Evolutionary conservation across 169 alveolate genomes (phyloP).

Genomic region (Plasmodium yoelii): DNA sequence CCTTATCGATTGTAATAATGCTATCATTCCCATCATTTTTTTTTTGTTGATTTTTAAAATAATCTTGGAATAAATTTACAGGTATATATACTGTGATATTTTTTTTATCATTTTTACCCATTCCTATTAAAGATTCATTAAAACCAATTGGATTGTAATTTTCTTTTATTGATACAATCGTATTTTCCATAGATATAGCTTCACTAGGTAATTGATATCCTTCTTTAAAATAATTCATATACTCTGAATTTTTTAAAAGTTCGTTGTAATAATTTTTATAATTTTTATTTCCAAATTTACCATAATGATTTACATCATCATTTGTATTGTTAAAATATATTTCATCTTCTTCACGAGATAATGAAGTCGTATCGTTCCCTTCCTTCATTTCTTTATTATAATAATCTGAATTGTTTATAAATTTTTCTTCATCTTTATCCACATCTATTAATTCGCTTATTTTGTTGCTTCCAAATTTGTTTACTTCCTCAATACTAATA

Average conservation of each 20-base stretch:
- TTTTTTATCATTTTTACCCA: conserved; percentile 57
- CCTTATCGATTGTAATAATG: background rate
- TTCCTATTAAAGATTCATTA: conserved; percentile 67
- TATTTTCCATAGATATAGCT: conserved; percentile 39
- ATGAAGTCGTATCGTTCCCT: background rate
- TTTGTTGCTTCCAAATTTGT: conserved; percentile 10
- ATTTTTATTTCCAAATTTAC: background rate
- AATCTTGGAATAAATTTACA: conserved; percentile 31
- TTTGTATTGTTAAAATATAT: conserved; percentile 36
- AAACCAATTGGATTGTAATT: conserved; percentile 70
- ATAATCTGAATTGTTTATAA: conserved; percentile 36
- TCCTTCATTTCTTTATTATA: conserved; percentile 5
- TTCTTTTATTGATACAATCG: conserved; percentile 45
- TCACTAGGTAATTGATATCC: conserved; percentile 61
- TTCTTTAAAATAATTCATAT: conserved; percentile 33
- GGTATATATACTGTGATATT: conserved; percentile 72
- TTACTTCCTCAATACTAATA: background rate
- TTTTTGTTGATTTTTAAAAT: conserved; percentile 21
- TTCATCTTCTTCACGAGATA: conserved; percentile 11
- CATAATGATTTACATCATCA: too few species aligned
- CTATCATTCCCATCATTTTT: background rate
- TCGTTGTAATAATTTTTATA: conserved; percentile 9
- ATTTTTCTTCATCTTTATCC: conserved; percentile 65
- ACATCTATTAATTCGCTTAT: conserved; percentile 58
- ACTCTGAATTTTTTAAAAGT: conserved; percentile 43